Conservation (phyloP, 192 early-diverging fungal species). For the Coemansia sp. region DNA sequence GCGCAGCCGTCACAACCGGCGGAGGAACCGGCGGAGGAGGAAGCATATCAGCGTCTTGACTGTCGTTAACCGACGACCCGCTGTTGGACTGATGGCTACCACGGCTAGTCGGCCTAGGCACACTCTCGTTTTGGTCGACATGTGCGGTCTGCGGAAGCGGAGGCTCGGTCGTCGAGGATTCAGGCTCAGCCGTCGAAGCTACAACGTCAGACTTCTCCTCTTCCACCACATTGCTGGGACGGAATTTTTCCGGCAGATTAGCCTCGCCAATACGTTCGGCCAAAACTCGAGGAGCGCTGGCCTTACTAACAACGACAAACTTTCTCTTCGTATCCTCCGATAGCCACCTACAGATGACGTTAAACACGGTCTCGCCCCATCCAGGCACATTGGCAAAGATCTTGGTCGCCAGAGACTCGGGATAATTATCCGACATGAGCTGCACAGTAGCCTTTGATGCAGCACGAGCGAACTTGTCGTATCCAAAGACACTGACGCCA, state of each 20-base stretch:
- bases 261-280: constrained; percentile 43
- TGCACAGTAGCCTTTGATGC: constrained; percentile 58
- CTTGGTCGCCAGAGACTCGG: constrained; percentile 62
- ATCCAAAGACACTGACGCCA: constrained; percentile 52
- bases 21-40: constrained; percentile 5
- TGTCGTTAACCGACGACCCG: not conserved
- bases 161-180: not conserved
- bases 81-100: not conserved
- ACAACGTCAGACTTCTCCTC: not conserved
- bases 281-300: constrained; percentile 28
- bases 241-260: constrained; percentile 42
- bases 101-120: constrained; percentile 21
- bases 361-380: constrained; percentile 63
- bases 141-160: constrained; percentile 21
- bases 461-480: constrained; percentile 51
- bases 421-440: constrained; percentile 64
- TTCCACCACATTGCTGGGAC: not conserved
- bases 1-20: constrained; percentile 23
- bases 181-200: not conserved
- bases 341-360: constrained; percentile 57
- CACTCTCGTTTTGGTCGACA: constrained; percentile 18
- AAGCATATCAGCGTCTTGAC: not conserved
- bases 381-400: constrained; percentile 62
- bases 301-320: constrained; percentile 60
- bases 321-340: constrained; percentile 61